phyloP scores from a whole-genome alignment of 208 protist species.

The Acanthamoeba triangularis region DNA sequence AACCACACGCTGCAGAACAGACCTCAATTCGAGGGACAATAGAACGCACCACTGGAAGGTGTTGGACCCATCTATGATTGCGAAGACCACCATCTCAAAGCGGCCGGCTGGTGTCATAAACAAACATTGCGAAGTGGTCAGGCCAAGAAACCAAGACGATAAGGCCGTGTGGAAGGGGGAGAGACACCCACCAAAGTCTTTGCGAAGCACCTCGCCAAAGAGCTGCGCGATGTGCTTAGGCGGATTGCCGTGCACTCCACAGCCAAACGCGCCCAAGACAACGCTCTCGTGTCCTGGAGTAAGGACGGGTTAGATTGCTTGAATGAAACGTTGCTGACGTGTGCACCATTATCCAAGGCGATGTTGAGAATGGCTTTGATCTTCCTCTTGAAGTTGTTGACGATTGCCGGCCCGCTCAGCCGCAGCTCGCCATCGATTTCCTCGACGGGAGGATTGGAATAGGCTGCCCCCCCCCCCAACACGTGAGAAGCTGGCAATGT shows the following conservation, averaged over 20 bases:
- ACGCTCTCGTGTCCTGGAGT: slow-evolving; percentile 43
- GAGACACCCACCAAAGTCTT: background rate
- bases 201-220: slow-evolving; percentile 26
- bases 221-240: slow-evolving; percentile 63
- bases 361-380: slow-evolving; percentile 63
- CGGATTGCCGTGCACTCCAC: slow-evolving; percentile 56
- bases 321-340: background rate
- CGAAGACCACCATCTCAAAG: slow-evolving; percentile 51
- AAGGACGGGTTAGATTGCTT: background rate
- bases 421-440: slow-evolving; percentile 36
- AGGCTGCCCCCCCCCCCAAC: background rate
- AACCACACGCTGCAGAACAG: background rate
- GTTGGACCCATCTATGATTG: slow-evolving; percentile 43
- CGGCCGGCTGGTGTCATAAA: background rate
- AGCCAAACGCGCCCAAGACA: slow-evolving; percentile 63
- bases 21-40: background rate
- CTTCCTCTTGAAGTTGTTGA: slow-evolving; percentile 43
- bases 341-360: slow-evolving; percentile 63
- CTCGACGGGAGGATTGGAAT: slow-evolving; percentile 51
- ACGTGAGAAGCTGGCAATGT: too few species aligned
- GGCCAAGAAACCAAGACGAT: background rate
- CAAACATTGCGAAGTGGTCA: background rate
- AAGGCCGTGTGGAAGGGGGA: background rate
- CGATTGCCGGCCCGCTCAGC: slow-evolving; percentile 48
- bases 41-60: background rate